Conservation (phyloP, 78 protist genomes). For the Dictyostelium discoideum region DNA sequence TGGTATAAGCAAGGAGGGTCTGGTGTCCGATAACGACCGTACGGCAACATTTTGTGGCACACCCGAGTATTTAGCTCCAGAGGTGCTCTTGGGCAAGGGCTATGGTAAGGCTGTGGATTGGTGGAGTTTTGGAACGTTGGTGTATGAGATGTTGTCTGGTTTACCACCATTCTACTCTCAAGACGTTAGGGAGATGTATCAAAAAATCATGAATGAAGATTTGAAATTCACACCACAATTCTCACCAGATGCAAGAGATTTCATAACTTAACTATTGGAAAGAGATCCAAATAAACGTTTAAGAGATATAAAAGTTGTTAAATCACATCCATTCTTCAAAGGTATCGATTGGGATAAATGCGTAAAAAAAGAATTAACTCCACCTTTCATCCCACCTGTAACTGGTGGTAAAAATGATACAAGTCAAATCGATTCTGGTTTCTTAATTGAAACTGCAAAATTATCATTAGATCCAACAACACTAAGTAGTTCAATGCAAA, state of each 20-base stretch:
- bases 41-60: constrained; percentile 99
- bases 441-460: constrained; percentile 66
- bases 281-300: constrained; percentile 78
- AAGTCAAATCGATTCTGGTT: constrained; percentile 70
- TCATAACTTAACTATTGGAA: constrained; percentile 41
- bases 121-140: constrained; percentile 96
- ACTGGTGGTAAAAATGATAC: constrained; percentile 65
- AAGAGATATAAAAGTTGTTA: constrained; percentile 65
- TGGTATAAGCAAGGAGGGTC: constrained; percentile 95
- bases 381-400: constrained; percentile 85
- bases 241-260: constrained; percentile 59
- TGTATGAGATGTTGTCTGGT: constrained; percentile 88
- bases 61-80: constrained; percentile 98
- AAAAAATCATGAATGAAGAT: constrained; percentile 64
- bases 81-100: constrained; percentile 86
- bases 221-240: constrained; percentile 65
- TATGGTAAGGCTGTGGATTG: constrained; percentile 94
- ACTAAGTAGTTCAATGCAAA: constrained; percentile 49
- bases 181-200: constrained; percentile 73
- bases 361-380: constrained; percentile 36
- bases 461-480: constrained; percentile 36
- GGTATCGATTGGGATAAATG: constrained; percentile 89
- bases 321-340: constrained; percentile 91
- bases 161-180: constrained; percentile 85
- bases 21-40: constrained; percentile 80